Base-by-base conservation (phyloP, 345 rosid species). In the Bruguiera parviflora region DNA sequence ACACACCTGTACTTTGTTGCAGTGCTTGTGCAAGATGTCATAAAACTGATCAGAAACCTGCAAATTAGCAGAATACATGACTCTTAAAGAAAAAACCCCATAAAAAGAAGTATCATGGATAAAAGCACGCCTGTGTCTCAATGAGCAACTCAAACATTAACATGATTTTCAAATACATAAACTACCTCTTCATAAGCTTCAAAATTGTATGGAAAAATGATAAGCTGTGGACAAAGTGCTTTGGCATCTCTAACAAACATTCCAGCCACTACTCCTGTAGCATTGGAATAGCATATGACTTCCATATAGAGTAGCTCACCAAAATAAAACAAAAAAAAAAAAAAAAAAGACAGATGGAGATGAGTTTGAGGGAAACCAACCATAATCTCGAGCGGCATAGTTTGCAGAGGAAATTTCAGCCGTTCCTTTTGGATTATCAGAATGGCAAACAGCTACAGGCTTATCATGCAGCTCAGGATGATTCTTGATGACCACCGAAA, bases 381-480 rank as follows among this genome's bases (percentile, higher is more conserved):
- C 98, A 84, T 84, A 91, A 67, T 74, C 84, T 69, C 97, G 86
- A 74, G 98, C 97, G 68, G 95, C 91, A 73, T 94, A 94, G 71
- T 94, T 94, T 49, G 98, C 98, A 24, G 98, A 94, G 63, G 97
- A 94, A 65, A 94, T 91, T 84, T 94, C 97, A 53, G 98, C 98
- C 53, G 98, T 91, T 82, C 98, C 98, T 78, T 88, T 89, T 15
- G 89, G 86, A 77, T 85, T 94, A 78, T 87, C 91, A 7, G 98
- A 94, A 81, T 94, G 98, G 68, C 96, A 89, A 53, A 91, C 86
- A 58, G 96, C 98, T 69, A 94, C 95, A 53, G 97, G 96, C 82
- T 81, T 88, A 74, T 91, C 90, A 13, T 82, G 88, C 74, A 94
- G 76, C 49, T 87, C 88, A 3, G 86, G 86, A 76, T 69, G 88